Conservation (phyloP, 78 protist species). For the Planoprotostelium fungivorum region DNA sequence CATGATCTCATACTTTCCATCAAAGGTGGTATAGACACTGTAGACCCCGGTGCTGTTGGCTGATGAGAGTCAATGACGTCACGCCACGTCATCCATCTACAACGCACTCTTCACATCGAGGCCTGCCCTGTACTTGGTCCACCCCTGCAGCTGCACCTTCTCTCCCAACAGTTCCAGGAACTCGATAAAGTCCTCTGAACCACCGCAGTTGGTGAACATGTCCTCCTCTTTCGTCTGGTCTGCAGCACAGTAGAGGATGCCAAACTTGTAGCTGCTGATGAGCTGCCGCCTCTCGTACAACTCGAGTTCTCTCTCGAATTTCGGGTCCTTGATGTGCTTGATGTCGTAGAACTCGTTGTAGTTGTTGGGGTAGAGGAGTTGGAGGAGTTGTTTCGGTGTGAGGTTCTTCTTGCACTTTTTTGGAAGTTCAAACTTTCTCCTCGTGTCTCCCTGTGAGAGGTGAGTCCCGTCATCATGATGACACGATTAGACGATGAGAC, state of each 20-base stretch:
- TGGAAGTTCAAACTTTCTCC: neutral
- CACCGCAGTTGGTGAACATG: conserved; percentile 41
- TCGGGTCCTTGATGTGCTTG: conserved; percentile 9
- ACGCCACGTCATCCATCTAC: neutral
- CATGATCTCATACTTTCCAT: conserved; percentile 54
- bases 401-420: neutral
- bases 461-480: neutral
- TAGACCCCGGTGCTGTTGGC: conserved; percentile 12
- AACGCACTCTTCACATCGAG: conserved; percentile 14
- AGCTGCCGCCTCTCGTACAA: conserved; percentile 43
- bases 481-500: too few species aligned
- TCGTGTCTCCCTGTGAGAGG: neutral
- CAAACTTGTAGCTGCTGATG: conserved; percentile 52
- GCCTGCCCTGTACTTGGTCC: conserved; percentile 18
- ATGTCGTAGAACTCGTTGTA: neutral
- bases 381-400: neutral
- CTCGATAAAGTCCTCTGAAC: conserved; percentile 1
- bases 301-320: conserved; percentile 24
- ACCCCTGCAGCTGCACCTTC: conserved; percentile 6
- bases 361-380: neutral
- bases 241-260: conserved; percentile 51
- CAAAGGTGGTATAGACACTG: conserved; percentile 6
- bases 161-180: conserved; percentile 11
- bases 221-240: conserved; percentile 38
- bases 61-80: neutral